These are phyloP conservation scores for Clavispora asparagi DNA, from an alignment of 805 yeast species.

Conservation along the genomic window DNA sequence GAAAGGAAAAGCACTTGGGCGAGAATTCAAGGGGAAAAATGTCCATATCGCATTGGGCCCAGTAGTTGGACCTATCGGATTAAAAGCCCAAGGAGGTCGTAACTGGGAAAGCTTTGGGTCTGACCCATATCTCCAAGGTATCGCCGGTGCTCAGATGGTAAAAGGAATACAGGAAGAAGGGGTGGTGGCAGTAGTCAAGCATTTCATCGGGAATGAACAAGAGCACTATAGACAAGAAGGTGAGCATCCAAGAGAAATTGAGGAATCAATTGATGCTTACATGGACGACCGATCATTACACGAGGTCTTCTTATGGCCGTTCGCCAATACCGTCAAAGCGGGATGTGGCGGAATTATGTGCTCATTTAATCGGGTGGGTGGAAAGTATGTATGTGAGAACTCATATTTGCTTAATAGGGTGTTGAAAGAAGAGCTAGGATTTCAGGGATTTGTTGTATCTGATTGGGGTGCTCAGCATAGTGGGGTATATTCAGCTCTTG, in stretches of 20 bases:
- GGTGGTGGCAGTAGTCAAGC: slow-evolving; percentile 53
- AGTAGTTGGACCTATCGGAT: slow-evolving; percentile 55
- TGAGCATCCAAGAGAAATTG: slow-evolving; percentile 42
- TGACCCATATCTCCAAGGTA: slow-evolving; percentile 58
- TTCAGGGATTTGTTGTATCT: slow-evolving; percentile 62
- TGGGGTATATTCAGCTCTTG: slow-evolving; percentile 50
- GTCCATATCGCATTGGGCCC: slow-evolving; percentile 56
- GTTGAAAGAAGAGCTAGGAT: slow-evolving; percentile 57
- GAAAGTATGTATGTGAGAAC: slow-evolving; percentile 56
- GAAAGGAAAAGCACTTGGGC: slow-evolving; percentile 54
- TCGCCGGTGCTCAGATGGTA: slow-evolving; percentile 47
- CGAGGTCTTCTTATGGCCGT: slow-evolving; percentile 62
- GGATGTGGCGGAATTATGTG: slow-evolving; percentile 63
- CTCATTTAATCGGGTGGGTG: slow-evolving; percentile 52
- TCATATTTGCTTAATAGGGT: slow-evolving; percentile 49
- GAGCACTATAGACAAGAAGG: slow-evolving; percentile 53
- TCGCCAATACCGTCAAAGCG: slow-evolving; percentile 56
- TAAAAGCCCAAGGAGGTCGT: slow-evolving; percentile 59
- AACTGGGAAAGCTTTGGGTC: slow-evolving; percentile 62
- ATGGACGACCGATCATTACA: slow-evolving; percentile 60
- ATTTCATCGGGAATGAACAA: slow-evolving; percentile 58
- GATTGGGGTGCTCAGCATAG: slow-evolving; percentile 65
- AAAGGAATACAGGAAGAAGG: slow-evolving; percentile 56
- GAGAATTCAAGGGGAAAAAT: slow-evolving; percentile 50
- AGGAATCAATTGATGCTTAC: slow-evolving; percentile 44